Conservation (phyloP, 2,329 filamentous ascomycete genomes). For the Parasarocladium wereldwijsianum region DNA sequence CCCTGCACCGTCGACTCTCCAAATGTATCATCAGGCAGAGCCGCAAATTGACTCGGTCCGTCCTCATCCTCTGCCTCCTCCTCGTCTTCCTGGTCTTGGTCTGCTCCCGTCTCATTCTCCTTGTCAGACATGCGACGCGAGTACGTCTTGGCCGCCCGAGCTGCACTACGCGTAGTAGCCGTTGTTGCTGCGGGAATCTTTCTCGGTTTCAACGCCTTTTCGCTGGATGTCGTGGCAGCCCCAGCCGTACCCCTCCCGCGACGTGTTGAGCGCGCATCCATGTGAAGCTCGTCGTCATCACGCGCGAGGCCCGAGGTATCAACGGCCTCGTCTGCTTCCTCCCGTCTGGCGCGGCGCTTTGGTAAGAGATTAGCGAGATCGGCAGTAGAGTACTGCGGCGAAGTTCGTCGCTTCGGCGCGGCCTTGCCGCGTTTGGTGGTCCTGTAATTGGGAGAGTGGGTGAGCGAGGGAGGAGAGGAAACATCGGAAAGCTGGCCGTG, state of each 20-base stretch:
- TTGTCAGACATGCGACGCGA: constrained; percentile 38
- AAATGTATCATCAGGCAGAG: constrained; percentile 30
- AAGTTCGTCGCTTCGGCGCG: constrained; percentile 17
- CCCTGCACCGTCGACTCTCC: constrained; percentile 18
- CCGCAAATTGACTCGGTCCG: constrained; percentile 24
- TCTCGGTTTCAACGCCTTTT: constrained; percentile 12
- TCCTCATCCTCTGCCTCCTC: constrained; percentile 18
- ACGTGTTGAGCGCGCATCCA: constrained; percentile 21
- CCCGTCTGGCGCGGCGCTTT: constrained; percentile 29
- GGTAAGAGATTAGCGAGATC: constrained; percentile 39
- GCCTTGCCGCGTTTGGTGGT: constrained; percentile 17
- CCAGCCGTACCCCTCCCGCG: constrained; percentile 17
- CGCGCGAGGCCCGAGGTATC: constrained; percentile 31
- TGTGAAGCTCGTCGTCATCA: constrained; percentile 42
- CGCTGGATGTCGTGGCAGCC: constrained; percentile 7
- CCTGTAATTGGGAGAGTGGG: constrained; percentile 46
- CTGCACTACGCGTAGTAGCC: constrained; percentile 12
- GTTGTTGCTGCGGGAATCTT: constrained; percentile 10
- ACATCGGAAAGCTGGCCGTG: constrained; percentile 34
- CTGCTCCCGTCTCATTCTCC: constrained; percentile 33
- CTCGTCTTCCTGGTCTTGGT: constrained; percentile 14
- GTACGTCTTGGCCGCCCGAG: constrained; percentile 27
- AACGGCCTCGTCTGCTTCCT: constrained; percentile 27
- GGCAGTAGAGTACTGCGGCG: constrained; percentile 35
- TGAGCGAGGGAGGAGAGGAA: constrained; percentile 51